Evolutionary conservation across 2,329 filamentous ascomycete species (phyloP), one percentile per base, ranked within the genome.

Genomic region (Botrytis pseudocinerea): DNA sequence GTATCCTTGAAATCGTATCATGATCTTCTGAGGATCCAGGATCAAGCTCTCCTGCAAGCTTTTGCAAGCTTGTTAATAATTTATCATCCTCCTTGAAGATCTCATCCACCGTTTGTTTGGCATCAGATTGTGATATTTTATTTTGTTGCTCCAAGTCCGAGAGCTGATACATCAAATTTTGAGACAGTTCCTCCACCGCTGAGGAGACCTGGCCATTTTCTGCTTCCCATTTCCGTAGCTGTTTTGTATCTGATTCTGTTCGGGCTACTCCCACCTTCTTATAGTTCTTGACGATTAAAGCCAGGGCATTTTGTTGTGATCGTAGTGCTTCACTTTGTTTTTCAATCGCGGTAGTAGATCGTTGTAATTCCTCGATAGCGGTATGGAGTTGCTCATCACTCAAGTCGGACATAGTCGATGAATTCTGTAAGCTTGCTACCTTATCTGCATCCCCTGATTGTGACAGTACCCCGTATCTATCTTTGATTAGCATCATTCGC

Each of bases 61-160:
- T 92, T 78, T 92, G 89, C 4, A 93, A 82, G 73, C 89, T 89
- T 32, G 87, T 84, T 1, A 93, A 82, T 3, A 93, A 83, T 74
- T 88, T 89, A 78, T 93, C 90, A 74, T 93, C 91, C 1, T 89
- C 87, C 14, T 84, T 83, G 14, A 92, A 82, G 18, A 87, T 80
- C 25, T 82, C 83, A 35, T 85, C 84, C 0, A 89, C 82, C 0
- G 85, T 85, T 72, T 85, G 83, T 64, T 84, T 85, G 25, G 90
- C 79, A 4, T 82, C 81, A 2, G 83, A 80, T 6, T 83, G 83
- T 0, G 85, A 83, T 0, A 81, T 82, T 12, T 85, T 85, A 9
- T 80, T 80, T 59, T 90, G 87, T 74, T 87, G 85, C 77, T 87
- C 85, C 2, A 88, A 78, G 69, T 88, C 87, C 4, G 82, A 79